Evolutionary conservation across 345 rosid genomes (phyloP), one percentile per base, ranked within the genome.

Genomic region (Brassica carinata): DNA sequence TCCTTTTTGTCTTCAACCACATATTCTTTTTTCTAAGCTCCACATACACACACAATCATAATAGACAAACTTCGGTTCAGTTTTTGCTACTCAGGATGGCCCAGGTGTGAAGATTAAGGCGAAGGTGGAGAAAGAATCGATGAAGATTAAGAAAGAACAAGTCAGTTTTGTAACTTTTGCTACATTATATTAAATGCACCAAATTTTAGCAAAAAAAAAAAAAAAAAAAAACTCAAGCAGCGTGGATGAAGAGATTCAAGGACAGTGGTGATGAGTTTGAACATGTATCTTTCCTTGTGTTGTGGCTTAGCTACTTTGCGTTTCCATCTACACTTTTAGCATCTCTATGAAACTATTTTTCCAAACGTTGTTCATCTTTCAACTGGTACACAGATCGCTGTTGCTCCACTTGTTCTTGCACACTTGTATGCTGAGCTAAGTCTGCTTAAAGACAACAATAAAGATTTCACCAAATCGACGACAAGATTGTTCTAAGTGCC

Each of bases 381-480:
- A 11, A 74, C 38, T 53, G 89, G 87, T 19, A 75, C 51, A 4
- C 66, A 48, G 13, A 55, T 87, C 17, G 84, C 86, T 31, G 80
- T 88, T 33, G 87, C 84, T 69, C 88, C 90, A 0, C 73, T 84
- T 11, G 87, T 84, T 73, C 81, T 87, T 8, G 86, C 87, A 14
- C 67, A 78, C 8, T 70, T 87, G 64, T 87, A 87, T 26, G 80
- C 72, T 19, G 90, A 87, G 8, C 64, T 87, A 68, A 33, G 51
- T 70, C 33, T 81, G 38, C 69, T 86, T 62, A 81, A 79, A 59
- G 29, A 8, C 29, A 40, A 43, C 31, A 78, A 82, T 34, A 18
- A 6, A 17, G 53, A 45, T 45, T 45, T 11, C 53, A 43, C 66
- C 5, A 34, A 0, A 7, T 7, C 4, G 29, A 8, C 31, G 77